Conservation (phyloP, 2,329 filamentous ascomycete genomes). For the Fusarium xyrophilum region DNA sequence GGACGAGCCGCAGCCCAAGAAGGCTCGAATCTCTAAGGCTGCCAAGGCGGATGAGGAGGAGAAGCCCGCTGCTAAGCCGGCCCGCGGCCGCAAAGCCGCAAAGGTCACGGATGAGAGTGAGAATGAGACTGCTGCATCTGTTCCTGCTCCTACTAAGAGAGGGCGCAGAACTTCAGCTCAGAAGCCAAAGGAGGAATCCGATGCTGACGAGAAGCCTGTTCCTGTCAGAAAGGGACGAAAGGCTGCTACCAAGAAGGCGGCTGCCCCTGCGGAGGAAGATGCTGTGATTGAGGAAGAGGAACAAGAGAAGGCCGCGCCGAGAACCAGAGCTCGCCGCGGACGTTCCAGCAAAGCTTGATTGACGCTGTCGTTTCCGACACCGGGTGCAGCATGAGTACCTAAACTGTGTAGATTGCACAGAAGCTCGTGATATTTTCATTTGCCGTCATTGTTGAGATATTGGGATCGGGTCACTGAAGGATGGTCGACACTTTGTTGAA, state of each 20-base stretch:
- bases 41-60: conserved; percentile 35
- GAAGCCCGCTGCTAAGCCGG: conserved; percentile 29
- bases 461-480: background rate
- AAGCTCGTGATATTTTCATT: background rate
- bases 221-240: conserved; percentile 26
- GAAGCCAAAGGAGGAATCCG: conserved; percentile 28
- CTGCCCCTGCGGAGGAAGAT: conserved; percentile 22
- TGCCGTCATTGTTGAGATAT: background rate
- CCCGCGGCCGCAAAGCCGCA: conserved; percentile 32
- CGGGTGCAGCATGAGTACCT: background rate
- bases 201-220: conserved; percentile 22
- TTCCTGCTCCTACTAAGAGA: conserved; percentile 43
- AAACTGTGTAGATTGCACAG: background rate
- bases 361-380: background rate
- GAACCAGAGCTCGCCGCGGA: conserved; percentile 39
- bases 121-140: conserved; percentile 22
- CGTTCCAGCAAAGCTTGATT: conserved; percentile 39
- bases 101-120: conserved; percentile 39
- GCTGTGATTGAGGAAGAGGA: conserved; percentile 19
- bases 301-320: conserved; percentile 45
- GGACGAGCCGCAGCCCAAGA: conserved; percentile 48
- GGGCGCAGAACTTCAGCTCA: conserved; percentile 25
- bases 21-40: conserved; percentile 44
- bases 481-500: conserved; percentile 9
- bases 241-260: conserved; percentile 25